These are phyloP conservation scores for Malbranchea zuffiana DNA, from an alignment of 2,329 filamentous ascomycete genomes.

Conservation along the genomic window DNA sequence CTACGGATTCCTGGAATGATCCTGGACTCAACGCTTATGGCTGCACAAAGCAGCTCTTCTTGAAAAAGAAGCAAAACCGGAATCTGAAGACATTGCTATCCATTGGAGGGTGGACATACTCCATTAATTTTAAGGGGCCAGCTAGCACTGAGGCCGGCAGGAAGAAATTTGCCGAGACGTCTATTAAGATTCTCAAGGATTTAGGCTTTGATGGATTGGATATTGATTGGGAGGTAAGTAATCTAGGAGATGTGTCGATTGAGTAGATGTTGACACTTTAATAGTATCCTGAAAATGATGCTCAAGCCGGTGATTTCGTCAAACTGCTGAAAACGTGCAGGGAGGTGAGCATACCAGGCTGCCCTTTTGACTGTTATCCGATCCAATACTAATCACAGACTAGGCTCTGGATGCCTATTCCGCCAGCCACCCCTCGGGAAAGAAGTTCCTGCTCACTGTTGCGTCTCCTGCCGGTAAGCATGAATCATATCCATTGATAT, in stretches of 20 bases:
- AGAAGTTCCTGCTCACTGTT: slow-evolving; percentile 38
- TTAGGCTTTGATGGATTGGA: slow-evolving; percentile 53
- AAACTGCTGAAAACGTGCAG: slow-evolving; percentile 25
- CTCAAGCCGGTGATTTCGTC: slow-evolving; percentile 28
- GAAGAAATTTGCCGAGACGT: slow-evolving; percentile 53
- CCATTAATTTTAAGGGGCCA: slow-evolving; percentile 61
- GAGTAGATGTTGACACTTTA: not conserved
- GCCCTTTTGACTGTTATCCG: too few relatives aligned
- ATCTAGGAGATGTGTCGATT: not conserved
- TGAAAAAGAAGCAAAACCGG: slow-evolving; percentile 65
- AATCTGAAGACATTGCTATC: slow-evolving; percentile 70
- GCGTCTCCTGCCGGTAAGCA: slow-evolving; percentile 35
- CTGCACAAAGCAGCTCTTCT: slow-evolving; percentile 62
- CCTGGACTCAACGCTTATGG: slow-evolving; percentile 64
- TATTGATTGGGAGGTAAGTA: slow-evolving; percentile 33
- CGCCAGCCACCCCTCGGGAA: slow-evolving; percentile 26
- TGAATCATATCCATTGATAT: not conserved
- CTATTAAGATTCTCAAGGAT: slow-evolving; percentile 63
- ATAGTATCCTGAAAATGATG: slow-evolving; percentile 25
- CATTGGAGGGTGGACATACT: slow-evolving; percentile 73
- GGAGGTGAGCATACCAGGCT: slow-evolving; percentile 20
- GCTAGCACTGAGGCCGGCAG: slow-evolving; percentile 50
- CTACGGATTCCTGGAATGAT: slow-evolving; percentile 56
- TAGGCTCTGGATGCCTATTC: slow-evolving; percentile 36
- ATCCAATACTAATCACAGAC: not conserved